Evolutionary conservation across 139 green algal genomes (phyloP).

Genomic region (Trebouxia sp.): DNA sequence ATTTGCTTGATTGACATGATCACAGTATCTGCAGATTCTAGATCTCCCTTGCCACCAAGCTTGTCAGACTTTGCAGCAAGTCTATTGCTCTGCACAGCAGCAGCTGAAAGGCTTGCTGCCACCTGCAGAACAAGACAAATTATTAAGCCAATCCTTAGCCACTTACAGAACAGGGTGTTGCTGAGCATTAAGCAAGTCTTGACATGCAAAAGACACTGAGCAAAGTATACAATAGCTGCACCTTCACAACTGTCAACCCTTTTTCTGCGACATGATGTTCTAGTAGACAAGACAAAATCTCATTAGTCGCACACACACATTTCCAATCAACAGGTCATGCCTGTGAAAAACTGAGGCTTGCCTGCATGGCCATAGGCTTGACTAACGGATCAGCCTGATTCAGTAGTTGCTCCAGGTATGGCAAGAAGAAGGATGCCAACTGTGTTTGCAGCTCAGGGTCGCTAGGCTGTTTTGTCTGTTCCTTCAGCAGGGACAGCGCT

Average conservation of each 20-base stretch:
- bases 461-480: conserved; percentile 32
- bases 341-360: too few species aligned
- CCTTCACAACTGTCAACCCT: too few species aligned
- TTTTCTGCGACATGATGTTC: too few species aligned
- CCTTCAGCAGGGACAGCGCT: conserved; percentile 34
- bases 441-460: not conserved
- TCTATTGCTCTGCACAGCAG: too few species aligned
- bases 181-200: too few species aligned
- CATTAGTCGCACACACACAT: too few species aligned
- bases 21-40: not conserved
- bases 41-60: not conserved
- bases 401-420: not conserved
- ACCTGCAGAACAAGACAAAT: not conserved
- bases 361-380: conserved; percentile 11
- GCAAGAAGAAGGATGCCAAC: not conserved
- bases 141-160: too few species aligned
- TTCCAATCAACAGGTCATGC: too few species aligned
- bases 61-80: not conserved
- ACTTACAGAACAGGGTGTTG: too few species aligned
- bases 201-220: too few species aligned
- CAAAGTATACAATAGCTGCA: too few species aligned
- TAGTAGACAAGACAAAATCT: too few species aligned
- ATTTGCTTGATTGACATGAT: conserved; percentile 2
- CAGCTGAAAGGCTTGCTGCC: conserved; percentile 9
- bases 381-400: not conserved